A percentile compares a stretch with the other conserved stretches of the same genome.
Conservation (phyloP, 1,139 yeast species). For the Kodamaea plutei region DNA sequence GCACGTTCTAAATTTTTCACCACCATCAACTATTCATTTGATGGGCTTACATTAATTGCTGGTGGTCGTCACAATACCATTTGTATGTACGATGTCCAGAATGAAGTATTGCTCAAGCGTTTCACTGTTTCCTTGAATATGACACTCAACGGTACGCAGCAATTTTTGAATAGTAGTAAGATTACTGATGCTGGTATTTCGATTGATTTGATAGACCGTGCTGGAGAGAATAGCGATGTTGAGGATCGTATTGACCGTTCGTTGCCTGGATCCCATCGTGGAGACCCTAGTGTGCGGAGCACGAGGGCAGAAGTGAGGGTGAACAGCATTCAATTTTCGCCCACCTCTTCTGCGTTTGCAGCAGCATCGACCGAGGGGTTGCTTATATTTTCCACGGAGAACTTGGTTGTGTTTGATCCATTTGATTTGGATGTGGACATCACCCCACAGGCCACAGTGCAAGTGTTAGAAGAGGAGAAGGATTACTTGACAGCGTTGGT, state of each 20-base stretch:
- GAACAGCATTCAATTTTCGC: slow-evolving; percentile 74
- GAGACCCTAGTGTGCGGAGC: slow-evolving; percentile 79
- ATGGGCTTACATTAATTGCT: slow-evolving; percentile 82
- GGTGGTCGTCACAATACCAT: slow-evolving; percentile 92
- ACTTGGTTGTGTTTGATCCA: slow-evolving; percentile 79
- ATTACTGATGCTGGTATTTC: slow-evolving; percentile 85
- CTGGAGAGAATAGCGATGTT: slow-evolving; percentile 80
- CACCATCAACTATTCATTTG: slow-evolving; percentile 79
- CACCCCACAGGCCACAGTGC: slow-evolving; percentile 73
- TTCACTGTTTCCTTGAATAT: slow-evolving; percentile 85
- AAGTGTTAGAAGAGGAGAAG: slow-evolving; percentile 52
- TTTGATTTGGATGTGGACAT: slow-evolving; percentile 91
- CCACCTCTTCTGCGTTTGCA: slow-evolving; percentile 87
- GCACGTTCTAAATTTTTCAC: slow-evolving; percentile 82
- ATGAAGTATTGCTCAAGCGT: slow-evolving; percentile 78
- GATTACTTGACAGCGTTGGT: slow-evolving; percentile 79
- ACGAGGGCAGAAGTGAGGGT: slow-evolving; percentile 80
- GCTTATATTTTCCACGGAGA: slow-evolving; percentile 75
- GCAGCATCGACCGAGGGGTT: slow-evolving; percentile 97
- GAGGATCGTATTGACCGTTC: slow-evolving; percentile 76
- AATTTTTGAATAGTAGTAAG: slow-evolving; percentile 70
- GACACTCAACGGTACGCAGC: slow-evolving; percentile 86
- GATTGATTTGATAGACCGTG: slow-evolving; percentile 72
- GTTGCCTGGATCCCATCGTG: slow-evolving; percentile 86
- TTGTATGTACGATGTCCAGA: slow-evolving; percentile 83